A percentile compares a stretch with the other conserved stretches of the same genome.
phyloP scores from a whole-genome alignment of 1,284 basidiomycete genomes.

The Cryptococcus sp. region DNA sequence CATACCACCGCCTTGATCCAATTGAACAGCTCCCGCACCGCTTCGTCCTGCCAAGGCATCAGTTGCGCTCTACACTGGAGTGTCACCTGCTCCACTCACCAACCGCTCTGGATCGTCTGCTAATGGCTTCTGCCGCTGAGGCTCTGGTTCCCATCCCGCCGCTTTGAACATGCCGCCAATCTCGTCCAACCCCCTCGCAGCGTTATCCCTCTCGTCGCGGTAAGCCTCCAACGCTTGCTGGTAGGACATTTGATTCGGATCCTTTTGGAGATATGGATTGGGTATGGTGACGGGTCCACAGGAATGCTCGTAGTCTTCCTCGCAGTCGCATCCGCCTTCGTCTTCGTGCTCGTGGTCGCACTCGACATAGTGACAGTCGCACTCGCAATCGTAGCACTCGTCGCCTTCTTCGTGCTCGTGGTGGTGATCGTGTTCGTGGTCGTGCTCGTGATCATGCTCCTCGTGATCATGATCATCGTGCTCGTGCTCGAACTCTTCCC shows the following conservation, averaged over 20 bases:
- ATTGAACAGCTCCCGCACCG: constrained; percentile 44
- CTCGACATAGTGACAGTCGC: constrained; percentile 7
- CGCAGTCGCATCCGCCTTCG: constrained; percentile 3
- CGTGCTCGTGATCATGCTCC: constrained; percentile 17
- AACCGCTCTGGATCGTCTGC: constrained; percentile 40
- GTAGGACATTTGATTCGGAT: constrained; percentile 5
- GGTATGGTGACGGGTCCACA: constrained; percentile 12
- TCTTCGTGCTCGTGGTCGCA: constrained; percentile 5
- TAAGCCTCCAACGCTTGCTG: constrained; percentile 9
- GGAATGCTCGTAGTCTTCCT: constrained; percentile 12
- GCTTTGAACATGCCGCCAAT: constrained; percentile 10
- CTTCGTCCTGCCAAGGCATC: constrained; percentile 34
- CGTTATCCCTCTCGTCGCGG: constrained; percentile 5
- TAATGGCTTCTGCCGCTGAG: constrained; percentile 13
- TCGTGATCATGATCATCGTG: constrained; percentile 19
- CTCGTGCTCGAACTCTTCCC: constrained; percentile 31
- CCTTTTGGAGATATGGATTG: constrained; percentile 12
- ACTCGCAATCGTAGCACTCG: constrained; percentile 20
- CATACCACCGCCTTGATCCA: constrained; percentile 48
- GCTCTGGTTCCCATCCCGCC: constrained; percentile 6
- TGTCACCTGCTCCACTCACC: constrained; percentile 28
- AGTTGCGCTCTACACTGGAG: too few species aligned
- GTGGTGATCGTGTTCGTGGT: constrained; percentile 28
- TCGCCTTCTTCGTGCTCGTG: constrained; percentile 18
- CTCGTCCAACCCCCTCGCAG: constrained; percentile 8